A percentile compares a stretch with the other conserved stretches of the same genome.
phyloP scores from a whole-genome alignment of 169 alveolate genomes.

The Cryptosporidium ryanae region DNA sequence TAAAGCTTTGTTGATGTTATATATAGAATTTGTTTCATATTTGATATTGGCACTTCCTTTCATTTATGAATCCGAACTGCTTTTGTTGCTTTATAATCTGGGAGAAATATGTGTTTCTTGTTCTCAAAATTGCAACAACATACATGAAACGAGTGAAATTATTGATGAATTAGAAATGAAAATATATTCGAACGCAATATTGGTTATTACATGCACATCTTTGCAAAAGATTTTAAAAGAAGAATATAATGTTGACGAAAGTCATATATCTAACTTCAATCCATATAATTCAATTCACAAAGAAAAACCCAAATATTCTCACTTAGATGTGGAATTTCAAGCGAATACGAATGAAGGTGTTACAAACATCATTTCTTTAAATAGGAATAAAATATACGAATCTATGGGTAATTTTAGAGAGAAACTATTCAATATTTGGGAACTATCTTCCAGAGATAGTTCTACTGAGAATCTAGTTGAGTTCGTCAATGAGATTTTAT shows the following conservation, averaged over 20 bases:
- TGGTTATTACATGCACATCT: slow-evolving; percentile 35
- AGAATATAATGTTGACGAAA: slow-evolving; percentile 43
- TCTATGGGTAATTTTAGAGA: slow-evolving; percentile 22
- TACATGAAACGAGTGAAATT: not conserved
- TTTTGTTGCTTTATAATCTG: slow-evolving; percentile 24
- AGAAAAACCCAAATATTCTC: slow-evolving; percentile 56
- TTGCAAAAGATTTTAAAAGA: slow-evolving; percentile 39
- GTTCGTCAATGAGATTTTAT: slow-evolving; percentile 28
- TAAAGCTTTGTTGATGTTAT: slow-evolving; percentile 8
- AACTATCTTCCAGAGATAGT: not conserved
- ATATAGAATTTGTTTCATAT: slow-evolving; percentile 59
- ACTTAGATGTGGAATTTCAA: slow-evolving; percentile 20
- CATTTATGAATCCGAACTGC: slow-evolving; percentile 54
- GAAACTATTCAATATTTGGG: slow-evolving; percentile 20
- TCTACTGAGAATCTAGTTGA: not conserved
- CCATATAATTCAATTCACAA: slow-evolving; percentile 30
- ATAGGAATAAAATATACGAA: slow-evolving; percentile 11
- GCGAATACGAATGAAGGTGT: not conserved
- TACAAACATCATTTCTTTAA: slow-evolving; percentile 18
- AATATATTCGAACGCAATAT: slow-evolving; percentile 11
- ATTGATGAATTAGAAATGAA: not conserved
- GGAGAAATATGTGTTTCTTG: slow-evolving; percentile 67
- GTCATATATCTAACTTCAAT: slow-evolving; percentile 37
- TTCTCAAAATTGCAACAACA: slow-evolving; percentile 18
- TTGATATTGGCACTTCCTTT: slow-evolving; percentile 49